These are phyloP conservation scores for Mucor indicus DNA, from an alignment of 371 early-diverging fungal genomes.

Conservation along the genomic window DNA sequence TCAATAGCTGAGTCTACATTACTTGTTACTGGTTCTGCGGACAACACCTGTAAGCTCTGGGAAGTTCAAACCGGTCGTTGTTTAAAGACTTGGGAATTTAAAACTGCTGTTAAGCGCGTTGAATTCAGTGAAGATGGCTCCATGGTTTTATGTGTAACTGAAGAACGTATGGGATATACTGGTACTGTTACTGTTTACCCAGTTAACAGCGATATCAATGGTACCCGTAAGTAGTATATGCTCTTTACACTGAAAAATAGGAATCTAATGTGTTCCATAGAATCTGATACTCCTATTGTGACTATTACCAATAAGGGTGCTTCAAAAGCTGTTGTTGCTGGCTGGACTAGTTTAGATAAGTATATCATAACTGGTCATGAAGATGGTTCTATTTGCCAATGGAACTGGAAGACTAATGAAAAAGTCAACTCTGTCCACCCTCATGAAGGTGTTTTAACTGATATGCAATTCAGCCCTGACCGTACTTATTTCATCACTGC, in stretches of 20 bases:
- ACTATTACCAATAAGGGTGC: conserved; percentile 67
- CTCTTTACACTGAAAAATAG: neutral
- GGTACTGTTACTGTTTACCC: conserved; percentile 81
- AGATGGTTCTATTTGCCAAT: conserved; percentile 86
- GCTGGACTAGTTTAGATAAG: conserved; percentile 90
- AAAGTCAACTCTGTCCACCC: conserved; percentile 60
- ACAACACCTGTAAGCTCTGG: conserved; percentile 94
- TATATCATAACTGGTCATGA: conserved; percentile 92
- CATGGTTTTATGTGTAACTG: conserved; percentile 89
- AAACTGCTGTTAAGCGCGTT: conserved; percentile 92
- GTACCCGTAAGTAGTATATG: conserved; percentile 16
- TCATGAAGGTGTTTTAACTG: conserved; percentile 82
- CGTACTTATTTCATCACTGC: conserved; percentile 95
- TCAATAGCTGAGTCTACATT: conserved; percentile 60
- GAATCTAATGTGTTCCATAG: neutral
- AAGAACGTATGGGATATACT: conserved; percentile 93
- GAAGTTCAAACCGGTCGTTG: conserved; percentile 91
- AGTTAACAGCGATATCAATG: conserved; percentile 63
- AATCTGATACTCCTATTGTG: conserved; percentile 75
- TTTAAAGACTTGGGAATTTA: conserved; percentile 86
- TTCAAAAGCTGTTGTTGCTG: conserved; percentile 89
- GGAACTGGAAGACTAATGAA: conserved; percentile 81
- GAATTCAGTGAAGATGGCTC: conserved; percentile 88
- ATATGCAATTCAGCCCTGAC: conserved; percentile 93
- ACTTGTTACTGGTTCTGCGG: conserved; percentile 93